Evolutionary conservation across 2,329 filamentous ascomycete species (phyloP), one percentile per base, ranked within the genome.

Genomic region (Arthrobotrys sphaeroides): DNA sequence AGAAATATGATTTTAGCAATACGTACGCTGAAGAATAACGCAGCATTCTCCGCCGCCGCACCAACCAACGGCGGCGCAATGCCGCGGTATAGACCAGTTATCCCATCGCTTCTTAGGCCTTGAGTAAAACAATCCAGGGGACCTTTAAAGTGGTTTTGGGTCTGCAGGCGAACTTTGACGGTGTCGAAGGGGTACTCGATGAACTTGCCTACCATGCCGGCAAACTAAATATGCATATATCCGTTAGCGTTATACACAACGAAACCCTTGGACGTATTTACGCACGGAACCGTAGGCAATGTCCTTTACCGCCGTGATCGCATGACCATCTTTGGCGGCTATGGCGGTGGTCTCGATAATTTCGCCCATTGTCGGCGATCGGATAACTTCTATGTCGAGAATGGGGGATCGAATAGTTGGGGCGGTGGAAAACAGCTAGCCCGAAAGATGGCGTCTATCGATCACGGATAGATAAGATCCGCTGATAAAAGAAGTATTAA

Each of bases 111-210:
- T 77, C 87, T 88, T 78, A 97, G 85, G 6, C 93, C 93, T 84
- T 98, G 91, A 80, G 89, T 88, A 84, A 99, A 97, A 84, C 95
- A 98, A 84, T 99, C 95, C 77, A 97, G 80, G 0, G 95, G 94
- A 0, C 95, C 95, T 4, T 85, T 89, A 83, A 97, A 98, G 74
- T 88, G 91, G 33, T 93, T 92, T 82, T 98, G 94, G n/a, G 94
- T 95, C 82, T 99, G 95, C 9, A 99, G 88, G 42, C 95, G 91
- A 74, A 99, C 95, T 84, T 99, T 99, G 82, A 99, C 90, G 0
- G 95, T 99, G 84, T 99, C 95, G 84, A 99, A 99, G 22, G 95
- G 95, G 82, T 97, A 99, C 83, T 99, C 95, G 81, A 99, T 94
- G 82, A 94, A 92, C 85, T 98, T 99, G 77, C 94, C 94, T 36